phyloP scores from a whole-genome alignment of 805 yeast genomes.

The Starmerella stellata region DNA sequence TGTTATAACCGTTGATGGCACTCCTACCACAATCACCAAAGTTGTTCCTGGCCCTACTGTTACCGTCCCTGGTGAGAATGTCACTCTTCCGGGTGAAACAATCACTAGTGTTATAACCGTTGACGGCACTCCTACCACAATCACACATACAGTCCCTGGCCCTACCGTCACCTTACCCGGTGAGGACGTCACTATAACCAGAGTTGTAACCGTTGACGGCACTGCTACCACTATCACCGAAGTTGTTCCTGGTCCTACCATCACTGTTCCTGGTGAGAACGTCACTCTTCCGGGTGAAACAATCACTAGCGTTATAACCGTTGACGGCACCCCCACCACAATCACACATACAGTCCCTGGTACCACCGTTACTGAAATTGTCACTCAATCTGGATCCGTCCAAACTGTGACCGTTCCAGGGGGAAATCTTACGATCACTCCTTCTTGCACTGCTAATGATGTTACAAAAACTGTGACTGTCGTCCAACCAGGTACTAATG shows the following conservation, averaged over 20 bases:
- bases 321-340: slow-evolving; percentile 4
- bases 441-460: neutral
- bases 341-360: slow-evolving; percentile 8
- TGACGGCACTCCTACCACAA: slow-evolving; percentile 5
- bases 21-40: slow-evolving; percentile 11
- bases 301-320: slow-evolving; percentile 2
- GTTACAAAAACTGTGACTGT: neutral
- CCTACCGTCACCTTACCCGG: slow-evolving; percentile 1
- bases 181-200: slow-evolving; percentile 1
- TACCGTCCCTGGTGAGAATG: slow-evolving; percentile 7
- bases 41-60: slow-evolving; percentile 3
- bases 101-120: slow-evolving; percentile 3
- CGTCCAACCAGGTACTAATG: slow-evolving; percentile 1
- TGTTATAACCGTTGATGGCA: slow-evolving; percentile 11
- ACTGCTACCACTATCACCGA: neutral
- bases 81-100: slow-evolving; percentile 10
- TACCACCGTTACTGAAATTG: slow-evolving; percentile 3
- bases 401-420: slow-evolving; percentile 8
- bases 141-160: slow-evolving; percentile 7
- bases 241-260: slow-evolving; percentile 1
- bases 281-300: slow-evolving; percentile 13
- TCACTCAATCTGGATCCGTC: slow-evolving; percentile 8
- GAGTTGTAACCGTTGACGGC: neutral
- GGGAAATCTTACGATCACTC: neutral
- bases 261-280: slow-evolving; percentile 6